These are phyloP conservation scores for Phytopythium mirpurense DNA, from an alignment of 352 stramenopile genomes.

Conservation along the genomic window DNA sequence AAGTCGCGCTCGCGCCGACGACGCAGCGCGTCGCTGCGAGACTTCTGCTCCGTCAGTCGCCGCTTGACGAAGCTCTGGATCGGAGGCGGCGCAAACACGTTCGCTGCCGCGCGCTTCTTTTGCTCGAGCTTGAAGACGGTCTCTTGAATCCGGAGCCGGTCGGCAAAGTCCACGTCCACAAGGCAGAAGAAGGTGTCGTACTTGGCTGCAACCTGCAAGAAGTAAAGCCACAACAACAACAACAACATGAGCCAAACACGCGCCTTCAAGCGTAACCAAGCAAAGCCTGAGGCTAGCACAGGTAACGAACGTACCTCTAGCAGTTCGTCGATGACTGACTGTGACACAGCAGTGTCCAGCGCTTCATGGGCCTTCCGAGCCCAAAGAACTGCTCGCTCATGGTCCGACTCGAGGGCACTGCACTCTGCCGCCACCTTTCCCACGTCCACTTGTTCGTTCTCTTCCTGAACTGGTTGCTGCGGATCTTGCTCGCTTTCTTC, in stretches of 20 bases:
- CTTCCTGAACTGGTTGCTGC: conserved; percentile 1
- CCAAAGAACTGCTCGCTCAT: conserved; percentile 59
- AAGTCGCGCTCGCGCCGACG: conserved; percentile 73
- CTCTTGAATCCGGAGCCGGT: conserved; percentile 58
- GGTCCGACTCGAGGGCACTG: conserved; percentile 17
- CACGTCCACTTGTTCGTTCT: background rate
- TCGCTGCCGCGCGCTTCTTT: conserved; percentile 31
- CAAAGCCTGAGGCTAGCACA: background rate
- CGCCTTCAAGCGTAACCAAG: no score
- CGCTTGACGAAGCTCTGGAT: conserved; percentile 85
- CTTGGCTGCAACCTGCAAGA: conserved; percentile 41
- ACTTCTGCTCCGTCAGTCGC: conserved; percentile 70
- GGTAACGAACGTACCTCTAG: conserved; percentile 24
- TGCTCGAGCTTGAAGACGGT: conserved; percentile 68
- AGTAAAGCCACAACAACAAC: background rate
- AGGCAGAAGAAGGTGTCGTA: conserved; percentile 77
- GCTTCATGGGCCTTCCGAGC: conserved; percentile 40
- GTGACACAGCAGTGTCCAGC: conserved; percentile 25
- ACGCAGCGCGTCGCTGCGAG: conserved; percentile 58
- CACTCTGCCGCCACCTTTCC: background rate
- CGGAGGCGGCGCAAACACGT: conserved; percentile 51
- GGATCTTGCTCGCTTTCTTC: conserved; percentile 2
- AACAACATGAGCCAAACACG: no score
- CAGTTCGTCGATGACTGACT: conserved; percentile 37
- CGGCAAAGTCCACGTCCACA: conserved; percentile 33